Conservation (phyloP, 441 rosid species). For the Metrosideros polymorpha region DNA sequence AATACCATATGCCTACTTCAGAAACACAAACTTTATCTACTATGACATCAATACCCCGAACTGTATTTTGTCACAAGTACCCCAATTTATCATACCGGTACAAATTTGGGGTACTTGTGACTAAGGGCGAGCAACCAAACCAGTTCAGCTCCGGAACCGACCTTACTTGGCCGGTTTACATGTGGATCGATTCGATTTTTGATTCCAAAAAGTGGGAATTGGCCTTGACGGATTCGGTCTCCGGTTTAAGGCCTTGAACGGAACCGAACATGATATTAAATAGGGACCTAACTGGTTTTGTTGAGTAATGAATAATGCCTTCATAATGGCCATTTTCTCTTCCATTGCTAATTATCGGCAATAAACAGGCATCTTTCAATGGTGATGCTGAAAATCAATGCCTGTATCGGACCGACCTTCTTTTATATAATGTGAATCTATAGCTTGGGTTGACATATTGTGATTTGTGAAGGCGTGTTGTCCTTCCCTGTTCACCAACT, state of each 20-base stretch:
- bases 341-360: not conserved
- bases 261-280: not conserved
- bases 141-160: fast-evolving
- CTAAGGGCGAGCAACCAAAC: not conserved
- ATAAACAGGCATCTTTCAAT: not conserved
- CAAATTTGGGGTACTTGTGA: not conserved
- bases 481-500: not conserved
- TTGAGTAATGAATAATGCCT: not conserved
- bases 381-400: not conserved
- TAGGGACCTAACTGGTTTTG: not conserved
- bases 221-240: not conserved
- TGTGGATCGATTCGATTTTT: fast-evolving
- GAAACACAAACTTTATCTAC: not conserved
- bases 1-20: too few relatives aligned
- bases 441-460: not conserved
- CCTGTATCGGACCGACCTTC: not conserved
- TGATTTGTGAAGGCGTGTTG: not conserved
- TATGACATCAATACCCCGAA: not conserved
- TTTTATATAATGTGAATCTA: not conserved
- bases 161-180: not conserved
- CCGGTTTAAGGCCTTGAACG: not conserved
- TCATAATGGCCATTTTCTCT: not conserved
- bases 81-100: not conserved
- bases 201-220: not conserved
- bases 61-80: not conserved